These are phyloP conservation scores for Endoconidiophora laricicola DNA, from an alignment of 2,329 filamentous ascomycete genomes.

Conservation along the genomic window DNA sequence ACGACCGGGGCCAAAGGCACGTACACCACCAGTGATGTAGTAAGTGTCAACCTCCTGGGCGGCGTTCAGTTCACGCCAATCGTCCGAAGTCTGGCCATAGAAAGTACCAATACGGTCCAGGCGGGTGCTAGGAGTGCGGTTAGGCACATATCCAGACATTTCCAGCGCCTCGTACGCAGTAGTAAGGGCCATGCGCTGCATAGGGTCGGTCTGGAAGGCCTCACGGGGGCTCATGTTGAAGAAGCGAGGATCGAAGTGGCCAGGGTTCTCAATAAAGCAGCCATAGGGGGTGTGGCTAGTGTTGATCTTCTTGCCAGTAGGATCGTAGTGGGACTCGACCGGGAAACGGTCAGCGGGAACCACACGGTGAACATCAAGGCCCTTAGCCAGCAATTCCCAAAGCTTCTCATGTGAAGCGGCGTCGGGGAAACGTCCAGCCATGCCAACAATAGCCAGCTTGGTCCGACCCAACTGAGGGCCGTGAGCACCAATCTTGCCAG, in stretches of 20 bases:
- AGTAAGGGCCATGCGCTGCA: constrained; percentile 54
- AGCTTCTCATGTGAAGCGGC: constrained; percentile 24
- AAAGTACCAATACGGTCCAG: constrained; percentile 48
- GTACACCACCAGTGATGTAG: constrained; percentile 32
- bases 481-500: constrained; percentile 28
- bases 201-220: constrained; percentile 58
- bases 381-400: constrained; percentile 52
- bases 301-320: constrained; percentile 50
- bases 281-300: constrained; percentile 54
- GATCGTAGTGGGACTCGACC: constrained; percentile 47
- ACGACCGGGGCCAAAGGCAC: constrained; percentile 37
- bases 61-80: constrained; percentile 64
- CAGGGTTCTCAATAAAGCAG: constrained; percentile 53
- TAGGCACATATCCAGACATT: constrained; percentile 53
- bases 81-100: constrained; percentile 61
- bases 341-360: constrained; percentile 54
- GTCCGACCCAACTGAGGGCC: constrained; percentile 30
- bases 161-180: constrained; percentile 71
- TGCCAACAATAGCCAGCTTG: constrained; percentile 71
- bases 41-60: constrained; percentile 48
- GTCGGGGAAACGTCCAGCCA: constrained; percentile 28
- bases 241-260: constrained; percentile 59
- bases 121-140: constrained; percentile 49
- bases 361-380: constrained; percentile 46
- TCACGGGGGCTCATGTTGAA: constrained; percentile 75